Evolutionary conservation across 495 filamentous ascomycete species (phyloP), one percentile per base, ranked within the genome.

Genomic region (Penicillium alfredii): DNA sequence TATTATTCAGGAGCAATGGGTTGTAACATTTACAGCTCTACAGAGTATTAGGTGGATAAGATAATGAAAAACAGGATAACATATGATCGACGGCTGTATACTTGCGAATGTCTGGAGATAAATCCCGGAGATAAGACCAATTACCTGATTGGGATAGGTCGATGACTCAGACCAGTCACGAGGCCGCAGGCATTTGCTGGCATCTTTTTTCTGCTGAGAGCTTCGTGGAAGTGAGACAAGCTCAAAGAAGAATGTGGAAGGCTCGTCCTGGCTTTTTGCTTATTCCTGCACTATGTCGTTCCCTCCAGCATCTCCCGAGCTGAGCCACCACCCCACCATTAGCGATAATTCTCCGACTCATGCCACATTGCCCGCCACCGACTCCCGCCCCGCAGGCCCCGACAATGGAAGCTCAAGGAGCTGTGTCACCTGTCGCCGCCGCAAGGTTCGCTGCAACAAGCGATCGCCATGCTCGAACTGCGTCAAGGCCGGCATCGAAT

Each of bases 361-460:
- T 2, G 21, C 32, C 30, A 21, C 34, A 25, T 22, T 33, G 12
- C 33, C 45, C 32, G 49, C 51, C 28, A 51, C 48, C 42, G 30
- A 33, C 19, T 42, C 51, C 28, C 42, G 30, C 35, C 28, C 21
- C 38, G 18, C 47, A 24, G 7, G 39, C 21, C 9, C 38, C 17
- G 47, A 51, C 31, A 39, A 36, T 25, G 34, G 44, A 23, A 82
- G 80, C 48, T 72, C 81, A 6, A 73, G 87, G 38, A 88, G 84
- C 44, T 94, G 88, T 58, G 77, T 87, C 2, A 92, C 84, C 17
- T 94, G 88, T 55, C 74, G 87, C 14, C 76, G 80, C 42, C 71
- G 88, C 30, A 94, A 94, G 56, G 86, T 92, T 4, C 81, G 81
- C 38, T 94, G 88, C 61, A 86, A 96, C 66, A 94, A 94, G 59